phyloP scores from a whole-genome alignment of 2,329 filamentous ascomycete genomes.

The Fusarium haematococcum region DNA sequence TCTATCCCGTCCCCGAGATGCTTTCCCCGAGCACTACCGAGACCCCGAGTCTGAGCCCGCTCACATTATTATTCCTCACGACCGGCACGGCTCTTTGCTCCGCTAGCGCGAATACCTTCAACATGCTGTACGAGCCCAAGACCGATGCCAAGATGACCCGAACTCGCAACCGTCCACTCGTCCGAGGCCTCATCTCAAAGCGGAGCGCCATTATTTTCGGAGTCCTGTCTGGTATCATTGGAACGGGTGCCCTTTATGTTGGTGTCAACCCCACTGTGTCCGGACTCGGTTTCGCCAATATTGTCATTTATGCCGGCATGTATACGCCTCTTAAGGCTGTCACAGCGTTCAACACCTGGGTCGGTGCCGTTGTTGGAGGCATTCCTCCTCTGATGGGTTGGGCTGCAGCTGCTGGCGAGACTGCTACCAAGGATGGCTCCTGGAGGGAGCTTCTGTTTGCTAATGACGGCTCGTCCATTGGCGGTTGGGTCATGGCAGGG shows the following conservation, averaged over 20 bases:
- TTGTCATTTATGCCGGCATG: conserved; percentile 87
- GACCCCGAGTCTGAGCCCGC: conserved; percentile 85
- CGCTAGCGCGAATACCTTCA: conserved; percentile 93
- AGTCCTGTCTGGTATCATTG: conserved; percentile 74
- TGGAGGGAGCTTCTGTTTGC: conserved; percentile 84
- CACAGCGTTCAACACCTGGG: conserved; percentile 91
- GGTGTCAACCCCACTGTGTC: conserved; percentile 96
- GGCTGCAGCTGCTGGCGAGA: conserved; percentile 93
- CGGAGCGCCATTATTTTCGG: conserved; percentile 84
- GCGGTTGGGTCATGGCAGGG: conserved; percentile 89
- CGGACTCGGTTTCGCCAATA: conserved; percentile 85
- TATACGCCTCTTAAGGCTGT: conserved; percentile 95
- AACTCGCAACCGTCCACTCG: conserved; percentile 91
- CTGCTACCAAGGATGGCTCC: conserved; percentile 78
- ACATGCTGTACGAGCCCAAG: conserved; percentile 94
- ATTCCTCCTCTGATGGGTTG: conserved; percentile 98
- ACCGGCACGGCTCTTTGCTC: conserved; percentile 88
- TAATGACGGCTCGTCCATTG: conserved; percentile 69
- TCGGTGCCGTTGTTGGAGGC: conserved; percentile 90
- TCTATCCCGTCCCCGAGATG: conserved; percentile 92
- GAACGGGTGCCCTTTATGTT: conserved; percentile 81
- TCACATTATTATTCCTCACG: conserved; percentile 93
- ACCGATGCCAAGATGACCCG: conserved; percentile 94
- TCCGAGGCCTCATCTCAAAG: conserved; percentile 80
- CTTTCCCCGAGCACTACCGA: conserved; percentile 74